These are phyloP conservation scores for Lasiodiplodia gonubiensis DNA, from an alignment of 2,329 filamentous ascomycete genomes.

Conservation along the genomic window DNA sequence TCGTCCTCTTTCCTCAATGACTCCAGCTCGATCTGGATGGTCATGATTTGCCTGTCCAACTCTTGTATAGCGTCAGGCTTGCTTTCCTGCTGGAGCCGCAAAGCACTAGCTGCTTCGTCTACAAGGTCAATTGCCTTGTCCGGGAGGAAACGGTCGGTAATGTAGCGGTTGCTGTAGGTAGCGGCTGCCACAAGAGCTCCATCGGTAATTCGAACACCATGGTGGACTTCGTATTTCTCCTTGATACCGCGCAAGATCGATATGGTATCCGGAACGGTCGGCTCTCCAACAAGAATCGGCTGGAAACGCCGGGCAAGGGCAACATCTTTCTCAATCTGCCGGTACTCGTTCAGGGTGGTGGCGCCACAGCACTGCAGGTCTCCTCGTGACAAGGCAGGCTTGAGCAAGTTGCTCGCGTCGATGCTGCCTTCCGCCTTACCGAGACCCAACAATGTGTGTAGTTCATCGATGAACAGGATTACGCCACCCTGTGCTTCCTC, in stretches of 20 bases:
- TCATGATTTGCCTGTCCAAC: slow-evolving; percentile 94
- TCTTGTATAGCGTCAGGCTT: slow-evolving; percentile 94
- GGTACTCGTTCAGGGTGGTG: slow-evolving; percentile 90
- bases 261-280: slow-evolving; percentile 88
- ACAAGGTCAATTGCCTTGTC: slow-evolving; percentile 98
- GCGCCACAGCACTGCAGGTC: slow-evolving; percentile 95
- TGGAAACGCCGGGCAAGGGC: slow-evolving; percentile 92
- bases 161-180: slow-evolving; percentile 91
- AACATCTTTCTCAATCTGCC: slow-evolving; percentile 93
- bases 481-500: slow-evolving; percentile 86
- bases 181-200: slow-evolving; percentile 90
- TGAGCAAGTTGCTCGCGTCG: slow-evolving; percentile 92
- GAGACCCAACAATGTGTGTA: slow-evolving; percentile 88
- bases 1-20: slow-evolving; percentile 94
- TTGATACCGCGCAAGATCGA: slow-evolving; percentile 96
- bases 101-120: slow-evolving; percentile 89
- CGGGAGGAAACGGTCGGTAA: slow-evolving; percentile 92
- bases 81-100: slow-evolving; percentile 92
- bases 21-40: slow-evolving; percentile 94
- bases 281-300: slow-evolving; percentile 91
- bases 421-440: slow-evolving; percentile 97
- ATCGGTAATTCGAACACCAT: slow-evolving; percentile 94
- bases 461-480: slow-evolving; percentile 93
- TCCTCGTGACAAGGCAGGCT: slow-evolving; percentile 89
- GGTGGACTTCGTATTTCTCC: slow-evolving; percentile 95